Conservation (phyloP, 768 basidiomycete species). For the Leccinum subgranulosum region DNA sequence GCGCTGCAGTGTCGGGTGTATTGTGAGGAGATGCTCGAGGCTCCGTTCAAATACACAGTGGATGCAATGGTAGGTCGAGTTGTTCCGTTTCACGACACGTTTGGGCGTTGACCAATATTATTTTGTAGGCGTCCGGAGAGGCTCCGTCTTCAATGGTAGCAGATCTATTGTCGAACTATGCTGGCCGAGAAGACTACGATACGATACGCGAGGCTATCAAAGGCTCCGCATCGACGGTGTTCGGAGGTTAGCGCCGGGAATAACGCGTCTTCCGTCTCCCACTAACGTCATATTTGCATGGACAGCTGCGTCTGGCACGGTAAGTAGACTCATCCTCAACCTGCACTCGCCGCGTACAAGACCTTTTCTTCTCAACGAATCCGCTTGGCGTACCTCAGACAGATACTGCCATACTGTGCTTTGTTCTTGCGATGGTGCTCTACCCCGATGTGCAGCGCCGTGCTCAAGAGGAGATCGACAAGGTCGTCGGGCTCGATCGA, state of each 20-base stretch:
- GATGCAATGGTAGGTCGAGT: background rate
- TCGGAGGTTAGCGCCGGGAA: constrained; percentile 1
- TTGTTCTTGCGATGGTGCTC: constrained; percentile 27
- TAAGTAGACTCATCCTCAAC: background rate
- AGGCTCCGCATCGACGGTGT: background rate
- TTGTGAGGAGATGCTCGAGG: constrained; percentile 18
- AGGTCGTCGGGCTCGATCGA: constrained; percentile 17
- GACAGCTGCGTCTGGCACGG: constrained; percentile 2
- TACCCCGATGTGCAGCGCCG: constrained; percentile 24
- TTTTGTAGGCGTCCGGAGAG: background rate
- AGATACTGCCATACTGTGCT: constrained; percentile 10
- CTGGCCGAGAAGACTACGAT: background rate
- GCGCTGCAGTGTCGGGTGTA: constrained; percentile 11
- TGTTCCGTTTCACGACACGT: background rate
- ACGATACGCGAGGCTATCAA: background rate
- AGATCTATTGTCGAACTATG: background rate
- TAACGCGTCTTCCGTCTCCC: background rate
- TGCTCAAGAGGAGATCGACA: constrained; percentile 28
- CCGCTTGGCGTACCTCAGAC: constrained; percentile 8
- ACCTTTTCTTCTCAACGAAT: background rate
- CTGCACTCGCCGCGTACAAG: background rate
- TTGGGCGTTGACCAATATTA: background rate
- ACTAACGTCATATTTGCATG: background rate
- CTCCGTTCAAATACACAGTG: background rate
- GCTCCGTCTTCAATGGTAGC: background rate